A percentile compares a stretch with the other conserved stretches of the same genome.
These are phyloP conservation scores for Chimonanthus salicifolius DNA, from an alignment of 164 flowering plant genomes.

Conservation along the genomic window DNA sequence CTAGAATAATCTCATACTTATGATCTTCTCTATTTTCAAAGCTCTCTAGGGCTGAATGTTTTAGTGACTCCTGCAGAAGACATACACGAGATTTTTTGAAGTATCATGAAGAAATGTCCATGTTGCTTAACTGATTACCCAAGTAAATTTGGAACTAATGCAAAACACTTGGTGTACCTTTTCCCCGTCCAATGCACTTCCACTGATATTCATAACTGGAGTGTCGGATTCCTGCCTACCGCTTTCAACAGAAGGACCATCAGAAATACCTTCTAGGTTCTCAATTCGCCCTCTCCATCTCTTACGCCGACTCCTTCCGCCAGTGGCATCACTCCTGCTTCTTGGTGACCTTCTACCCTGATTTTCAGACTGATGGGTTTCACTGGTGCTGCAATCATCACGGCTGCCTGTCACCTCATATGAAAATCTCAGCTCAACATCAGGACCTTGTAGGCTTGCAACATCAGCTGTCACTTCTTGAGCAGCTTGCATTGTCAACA, in stretches of 20 bases:
- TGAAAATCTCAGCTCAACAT: constrained; percentile 53
- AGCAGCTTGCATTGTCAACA: constrained; percentile 22
- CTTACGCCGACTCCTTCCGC: constrained; percentile 70
- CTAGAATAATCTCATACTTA: constrained; percentile 67
- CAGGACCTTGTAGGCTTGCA: constrained; percentile 27
- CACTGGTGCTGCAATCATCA: constrained; percentile 90
- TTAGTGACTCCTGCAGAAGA: constrained; percentile 34
- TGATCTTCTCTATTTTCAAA: constrained; percentile 26
- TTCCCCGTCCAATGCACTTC: constrained; percentile 21
- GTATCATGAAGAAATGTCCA: background rate
- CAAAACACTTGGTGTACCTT: constrained; percentile 21
- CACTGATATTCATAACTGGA: constrained; percentile 1
- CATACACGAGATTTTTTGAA: background rate
- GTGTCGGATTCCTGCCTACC: constrained; percentile 27
- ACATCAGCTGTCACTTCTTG: constrained; percentile 36
- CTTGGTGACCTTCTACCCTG: constrained; percentile 31
- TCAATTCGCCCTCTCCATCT: constrained; percentile 91
- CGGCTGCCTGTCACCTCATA: constrained; percentile 32
- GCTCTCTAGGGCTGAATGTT: constrained; percentile 15
- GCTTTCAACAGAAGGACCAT: constrained; percentile 22
- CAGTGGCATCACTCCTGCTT: constrained; percentile 43
- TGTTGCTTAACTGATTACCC: no score
- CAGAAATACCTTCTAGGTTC: constrained; percentile 23
- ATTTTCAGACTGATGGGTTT: constrained; percentile 29
- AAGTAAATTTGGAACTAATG: background rate